Evolutionary conservation across 2,329 filamentous ascomycete species (phyloP), one percentile per base, ranked within the genome.

Genomic region (Gnomoniopsis smithogilvyi): DNA sequence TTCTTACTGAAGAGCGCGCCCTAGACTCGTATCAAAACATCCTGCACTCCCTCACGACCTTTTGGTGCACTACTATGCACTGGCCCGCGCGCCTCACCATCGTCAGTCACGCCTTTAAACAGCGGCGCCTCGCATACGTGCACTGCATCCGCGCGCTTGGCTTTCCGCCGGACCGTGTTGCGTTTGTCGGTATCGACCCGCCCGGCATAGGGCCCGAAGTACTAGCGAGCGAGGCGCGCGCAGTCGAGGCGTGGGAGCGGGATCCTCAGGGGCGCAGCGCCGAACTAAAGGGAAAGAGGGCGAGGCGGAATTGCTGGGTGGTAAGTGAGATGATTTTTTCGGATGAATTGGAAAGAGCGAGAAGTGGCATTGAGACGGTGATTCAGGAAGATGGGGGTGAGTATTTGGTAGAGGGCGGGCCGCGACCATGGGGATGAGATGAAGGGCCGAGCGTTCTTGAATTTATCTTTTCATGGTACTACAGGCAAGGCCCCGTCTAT

Each of bases 1-100:
- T 91, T 19, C 68, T 84, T 0, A 68, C 84, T 2, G 92, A 96
- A 68, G 81, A 87, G 10, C 80, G 83, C 56, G 91, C 93, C 0
- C 85, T 94, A 1, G 93, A 97, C 72, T 94, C 89, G 1, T 94
- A 91, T 68, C 88, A 92, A 69, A 96, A 96, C 69, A 75, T 96
- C 6, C 74, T 96, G 17, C 92, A 93, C 70, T 89, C 88, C 14
- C 76, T 96, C 2, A 66, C 78, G 17, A 69, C 74, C 38, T 85
- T 84, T 67, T 78, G 88, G 63, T 76, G 79, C 3, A 38, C 45
- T 10, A 54, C 48, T 22, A 84, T 81, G 60, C 74, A 75, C 62
- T 91, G 87, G 79, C 88, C 89, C 0, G 53, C 56, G 1, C 74
- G 71, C 6, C 67, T 92, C 17, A 89, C 84, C 19, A 76, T 92